Evolutionary conservation across 176 grass and related monocot species (phyloP), one percentile per base, ranked within the genome.

Genomic region (Bonia amplexicaulis): DNA sequence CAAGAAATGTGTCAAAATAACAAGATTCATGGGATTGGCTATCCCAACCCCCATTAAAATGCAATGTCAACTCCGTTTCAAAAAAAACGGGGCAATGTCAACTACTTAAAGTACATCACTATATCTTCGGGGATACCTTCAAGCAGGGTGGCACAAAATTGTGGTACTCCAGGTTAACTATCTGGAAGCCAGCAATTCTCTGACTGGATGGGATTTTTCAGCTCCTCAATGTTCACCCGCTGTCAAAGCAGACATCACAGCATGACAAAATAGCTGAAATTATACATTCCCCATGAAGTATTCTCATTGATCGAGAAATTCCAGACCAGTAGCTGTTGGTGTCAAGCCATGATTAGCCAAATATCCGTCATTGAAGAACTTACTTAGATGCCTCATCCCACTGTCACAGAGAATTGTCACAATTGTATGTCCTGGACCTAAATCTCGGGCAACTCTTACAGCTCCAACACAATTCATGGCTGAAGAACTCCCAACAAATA

Each of bases 381-480:
- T 95, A 71, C 96, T 95, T 51, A 95, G 89, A 88, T 95, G 96
- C 74, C 96, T 91, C 93, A 98, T 95, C 66, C 93, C 93, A 71
- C 89, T 95, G 88, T 95, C 93, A 3, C 96, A 98, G 61, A 95
- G 85, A 84, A 98, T 94, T 39, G 89, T 98, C 68, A 98, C 96
- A 71, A 95, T 92, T 78, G 88, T 98, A 90, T 98, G 96, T 20
- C 96, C 93, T 63, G 96, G 91, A 81, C 96, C 96, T 53, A 98
- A 90, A 83, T 88, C 78, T 77, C 20, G 69, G 47, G 93, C 96
- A 44, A 95, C 81, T 93, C 89, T 86, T 61, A 98, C 91, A 63
- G 91, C 93, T 12, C 96, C 96, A 74, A 98, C 93, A 47, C 93
- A 95, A 76, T 98, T 98, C 96, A 98, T 98, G 57, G 96, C 91